Conservation (phyloP, 1,284 basidiomycete species). For the Tilletia walkeri region DNA sequence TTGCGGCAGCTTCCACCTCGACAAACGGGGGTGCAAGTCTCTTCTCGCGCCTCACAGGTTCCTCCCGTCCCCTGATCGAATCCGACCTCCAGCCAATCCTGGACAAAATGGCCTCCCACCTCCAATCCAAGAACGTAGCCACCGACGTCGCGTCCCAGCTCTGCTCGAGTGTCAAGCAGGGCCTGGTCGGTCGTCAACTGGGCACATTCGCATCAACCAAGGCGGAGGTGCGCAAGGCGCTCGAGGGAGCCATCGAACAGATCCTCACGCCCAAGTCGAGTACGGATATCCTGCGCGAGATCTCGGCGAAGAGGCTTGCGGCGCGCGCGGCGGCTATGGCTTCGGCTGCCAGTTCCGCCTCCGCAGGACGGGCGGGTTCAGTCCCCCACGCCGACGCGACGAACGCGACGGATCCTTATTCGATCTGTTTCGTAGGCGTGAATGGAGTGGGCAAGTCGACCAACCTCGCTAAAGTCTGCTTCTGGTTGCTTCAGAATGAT, state of each 20-base stretch:
- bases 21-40: slow-evolving; percentile 18
- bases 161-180: slow-evolving; percentile 85
- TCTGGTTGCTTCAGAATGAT: slow-evolving; percentile 96
- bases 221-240: slow-evolving; percentile 75
- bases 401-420: slow-evolving; percentile 71
- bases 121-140: slow-evolving; percentile 99
- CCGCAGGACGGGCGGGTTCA: slow-evolving; percentile 24
- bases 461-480: slow-evolving; percentile 95
- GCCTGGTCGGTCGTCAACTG: slow-evolving; percentile 72
- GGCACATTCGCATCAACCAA: slow-evolving; percentile 58
- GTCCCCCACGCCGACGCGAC: slow-evolving; percentile 61
- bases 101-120: slow-evolving; percentile 90
- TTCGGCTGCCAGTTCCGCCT: slow-evolving; percentile 53
- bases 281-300: slow-evolving; percentile 81
- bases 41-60: slow-evolving; percentile 63
- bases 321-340: slow-evolving; percentile 30
- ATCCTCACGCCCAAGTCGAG: slow-evolving; percentile 95
- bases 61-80: slow-evolving; percentile 72
- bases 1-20: slow-evolving; percentile 58
- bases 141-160: slow-evolving; percentile 91
- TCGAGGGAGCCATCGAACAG: slow-evolving; percentile 83
- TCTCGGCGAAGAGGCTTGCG: slow-evolving; percentile 59
- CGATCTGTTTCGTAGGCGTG: slow-evolving; percentile 96
- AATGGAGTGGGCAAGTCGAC: slow-evolving; percentile 99
- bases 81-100: slow-evolving; percentile 83